Evolutionary conservation across 2,329 filamentous ascomycete genomes (phyloP).

Genomic region (Juglanconis oblonga): DNA sequence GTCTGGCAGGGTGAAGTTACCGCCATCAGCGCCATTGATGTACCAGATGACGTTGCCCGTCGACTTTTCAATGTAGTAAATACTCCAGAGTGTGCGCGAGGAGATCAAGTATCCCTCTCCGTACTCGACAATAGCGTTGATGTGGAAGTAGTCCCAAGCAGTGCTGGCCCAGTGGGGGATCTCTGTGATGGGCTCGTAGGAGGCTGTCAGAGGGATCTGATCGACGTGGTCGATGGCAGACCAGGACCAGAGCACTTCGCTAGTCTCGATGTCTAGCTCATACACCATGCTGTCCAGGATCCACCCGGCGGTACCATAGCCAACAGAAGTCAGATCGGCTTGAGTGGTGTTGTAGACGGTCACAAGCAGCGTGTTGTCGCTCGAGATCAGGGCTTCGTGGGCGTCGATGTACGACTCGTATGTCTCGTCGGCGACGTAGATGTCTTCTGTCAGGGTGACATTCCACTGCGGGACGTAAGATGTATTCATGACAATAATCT

Average conservation of each 20-base stretch:
- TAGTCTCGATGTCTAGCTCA: conserved; percentile 48
- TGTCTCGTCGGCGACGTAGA: not conserved
- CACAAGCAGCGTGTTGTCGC: conserved; percentile 37
- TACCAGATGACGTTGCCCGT: conserved; percentile 48
- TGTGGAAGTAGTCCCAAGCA: conserved; percentile 53
- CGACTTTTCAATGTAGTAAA: conserved; percentile 44
- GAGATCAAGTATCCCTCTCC: conserved; percentile 49
- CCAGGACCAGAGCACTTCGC: conserved; percentile 35
- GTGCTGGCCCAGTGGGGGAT: conserved; percentile 25
- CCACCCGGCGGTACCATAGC: conserved; percentile 24
- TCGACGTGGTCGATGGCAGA: conserved; percentile 8
- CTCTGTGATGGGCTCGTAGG: conserved; percentile 3
- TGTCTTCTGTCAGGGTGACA: conserved; percentile 16
- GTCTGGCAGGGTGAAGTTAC: conserved; percentile 7
- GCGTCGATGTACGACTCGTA: conserved; percentile 23
- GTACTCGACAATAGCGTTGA: conserved; percentile 54
- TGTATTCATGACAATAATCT: conserved; percentile 23
- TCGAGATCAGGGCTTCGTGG: conserved; percentile 39
- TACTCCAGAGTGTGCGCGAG: conserved; percentile 42
- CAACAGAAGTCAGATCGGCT: conserved; percentile 24
- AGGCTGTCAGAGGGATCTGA: conserved; percentile 7
- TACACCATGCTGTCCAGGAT: conserved; percentile 28
- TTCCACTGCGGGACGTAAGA: conserved; percentile 28
- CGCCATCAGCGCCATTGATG: conserved; percentile 19
- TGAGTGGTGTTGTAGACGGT: conserved; percentile 31